Conservation (phyloP, 2,329 filamentous ascomycete species). For the Colletotrichum endophyticum region DNA sequence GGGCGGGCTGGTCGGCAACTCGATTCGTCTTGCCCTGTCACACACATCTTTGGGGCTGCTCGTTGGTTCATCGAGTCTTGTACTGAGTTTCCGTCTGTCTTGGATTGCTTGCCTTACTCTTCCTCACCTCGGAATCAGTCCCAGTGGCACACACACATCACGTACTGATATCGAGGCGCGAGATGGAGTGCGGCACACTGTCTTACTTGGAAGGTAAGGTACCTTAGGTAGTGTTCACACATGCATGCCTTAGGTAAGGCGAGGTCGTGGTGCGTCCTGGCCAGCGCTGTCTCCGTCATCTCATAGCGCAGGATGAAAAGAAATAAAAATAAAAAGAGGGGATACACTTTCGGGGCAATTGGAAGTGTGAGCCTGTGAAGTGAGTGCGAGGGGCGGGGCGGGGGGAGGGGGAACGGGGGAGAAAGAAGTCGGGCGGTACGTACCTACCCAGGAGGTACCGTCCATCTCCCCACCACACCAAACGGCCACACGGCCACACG, state of each 20-base stretch:
- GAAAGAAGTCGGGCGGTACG: not conserved
- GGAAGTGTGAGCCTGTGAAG: not conserved
- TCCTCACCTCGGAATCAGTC: not conserved
- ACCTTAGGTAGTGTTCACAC: not conserved
- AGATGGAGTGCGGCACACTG: not conserved
- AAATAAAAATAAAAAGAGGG: not conserved
- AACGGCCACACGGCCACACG: conserved; percentile 7
- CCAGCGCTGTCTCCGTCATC: not conserved
- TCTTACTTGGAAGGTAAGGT: not conserved
- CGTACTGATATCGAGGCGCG: not conserved
- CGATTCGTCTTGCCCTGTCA: not conserved
- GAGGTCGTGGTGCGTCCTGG: not conserved
- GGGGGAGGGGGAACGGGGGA: not conserved
- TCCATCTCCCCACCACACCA: not conserved
- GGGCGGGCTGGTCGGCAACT: not conserved
- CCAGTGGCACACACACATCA: not conserved
- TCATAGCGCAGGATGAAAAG: not conserved
- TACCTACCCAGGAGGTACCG: not conserved
- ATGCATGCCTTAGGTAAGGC: not conserved
- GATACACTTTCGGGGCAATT: not conserved
- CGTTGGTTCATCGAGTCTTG: not conserved
- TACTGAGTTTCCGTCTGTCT: not conserved
- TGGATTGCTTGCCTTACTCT: not conserved
- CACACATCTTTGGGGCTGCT: not conserved
- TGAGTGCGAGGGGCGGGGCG: not conserved